phyloP scores from a whole-genome alignment of 257 asterid genomes.

The Anisodus tanguticus region DNA sequence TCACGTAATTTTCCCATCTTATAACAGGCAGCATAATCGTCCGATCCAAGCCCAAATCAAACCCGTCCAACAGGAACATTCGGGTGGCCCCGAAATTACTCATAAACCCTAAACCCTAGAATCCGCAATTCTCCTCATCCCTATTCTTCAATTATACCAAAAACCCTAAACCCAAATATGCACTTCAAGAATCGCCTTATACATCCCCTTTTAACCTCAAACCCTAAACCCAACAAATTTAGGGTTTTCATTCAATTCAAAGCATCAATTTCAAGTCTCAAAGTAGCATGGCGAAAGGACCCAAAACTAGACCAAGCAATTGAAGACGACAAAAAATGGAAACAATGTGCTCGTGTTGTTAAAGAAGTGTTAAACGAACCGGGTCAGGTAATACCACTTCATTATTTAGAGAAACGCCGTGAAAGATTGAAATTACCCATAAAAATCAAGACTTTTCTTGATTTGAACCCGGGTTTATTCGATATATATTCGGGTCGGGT shows the following conservation, averaged over 20 bases:
- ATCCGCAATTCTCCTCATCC: neutral
- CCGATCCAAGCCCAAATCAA: too few relatives aligned
- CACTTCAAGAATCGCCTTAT: neutral
- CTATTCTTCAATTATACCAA: neutral
- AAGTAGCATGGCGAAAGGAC: conserved; percentile 85
- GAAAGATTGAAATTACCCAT: conserved; percentile 65
- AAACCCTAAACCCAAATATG: conserved; percentile 33
- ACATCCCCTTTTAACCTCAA: neutral
- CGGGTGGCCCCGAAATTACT: too few relatives aligned
- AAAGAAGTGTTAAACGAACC: conserved; percentile 91
- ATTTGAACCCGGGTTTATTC: conserved; percentile 72
- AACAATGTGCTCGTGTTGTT: conserved; percentile 74
- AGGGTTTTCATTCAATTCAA: conserved; percentile 43
- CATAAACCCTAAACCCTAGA: neutral
- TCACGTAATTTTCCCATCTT: too few relatives aligned
- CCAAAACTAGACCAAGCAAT: conserved; percentile 80
- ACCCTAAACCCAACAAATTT: conserved; percentile 1
- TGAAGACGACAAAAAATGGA: conserved; percentile 81
- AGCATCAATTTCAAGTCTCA: conserved; percentile 75
- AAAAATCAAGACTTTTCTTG: conserved; percentile 50
- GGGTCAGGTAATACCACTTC: conserved; percentile 74
- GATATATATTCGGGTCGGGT: conserved; percentile 65
- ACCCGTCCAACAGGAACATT: too few relatives aligned
- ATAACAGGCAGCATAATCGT: too few relatives aligned
- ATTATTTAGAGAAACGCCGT: conserved; percentile 80